Percentiles rank a stretch among this genome's conserved stretches.
Evolutionary conservation across 306 rosid genomes (phyloP).

Genomic region (Neltuma alba): DNA sequence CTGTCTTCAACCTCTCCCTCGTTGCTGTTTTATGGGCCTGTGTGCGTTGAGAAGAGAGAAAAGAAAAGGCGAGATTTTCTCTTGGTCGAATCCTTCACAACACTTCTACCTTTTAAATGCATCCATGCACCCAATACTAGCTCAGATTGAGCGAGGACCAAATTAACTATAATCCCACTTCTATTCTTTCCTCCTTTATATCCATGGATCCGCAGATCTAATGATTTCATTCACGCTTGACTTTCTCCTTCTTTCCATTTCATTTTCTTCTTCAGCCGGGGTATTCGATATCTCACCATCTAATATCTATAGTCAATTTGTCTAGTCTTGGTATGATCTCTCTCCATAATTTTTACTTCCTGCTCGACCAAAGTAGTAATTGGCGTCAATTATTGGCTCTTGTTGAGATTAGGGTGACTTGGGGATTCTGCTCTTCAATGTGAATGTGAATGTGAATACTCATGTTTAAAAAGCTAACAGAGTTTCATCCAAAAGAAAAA

Average conservation of each 20-base stretch:
- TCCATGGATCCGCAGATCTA: conserved; percentile 65
- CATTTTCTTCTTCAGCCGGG: conserved; percentile 31
- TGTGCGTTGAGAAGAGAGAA: conserved; percentile 38
- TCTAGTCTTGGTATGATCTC: conserved; percentile 48
- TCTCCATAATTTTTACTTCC: neutral
- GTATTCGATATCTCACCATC: conserved; percentile 3
- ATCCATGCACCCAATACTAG: conserved; percentile 28
- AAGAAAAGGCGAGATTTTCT: conserved; percentile 8
- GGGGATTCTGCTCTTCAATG: conserved; percentile 44
- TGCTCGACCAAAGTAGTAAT: conserved; percentile 22
- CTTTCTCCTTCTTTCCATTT: conserved; percentile 35
- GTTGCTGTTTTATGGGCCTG: conserved; percentile 65
- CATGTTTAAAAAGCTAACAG: conserved; percentile 37
- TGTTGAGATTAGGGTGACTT: conserved; percentile 24
- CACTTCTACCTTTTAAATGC: conserved; percentile 15
- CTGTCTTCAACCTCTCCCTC: conserved; percentile 68
- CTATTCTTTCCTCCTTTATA: conserved; percentile 17
- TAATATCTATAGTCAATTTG: neutral
- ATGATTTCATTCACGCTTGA: conserved; percentile 32
- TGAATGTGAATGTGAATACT: conserved; percentile 38
- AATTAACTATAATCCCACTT: conserved; percentile 25
- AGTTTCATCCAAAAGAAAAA: no score
- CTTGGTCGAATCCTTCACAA: conserved; percentile 34
- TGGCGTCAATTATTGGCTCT: conserved; percentile 19
- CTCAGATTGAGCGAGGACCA: neutral